phyloP scores from a whole-genome alignment of 2,329 filamentous ascomycete genomes.

The Nothophaeocryptopus gaeumannii region DNA sequence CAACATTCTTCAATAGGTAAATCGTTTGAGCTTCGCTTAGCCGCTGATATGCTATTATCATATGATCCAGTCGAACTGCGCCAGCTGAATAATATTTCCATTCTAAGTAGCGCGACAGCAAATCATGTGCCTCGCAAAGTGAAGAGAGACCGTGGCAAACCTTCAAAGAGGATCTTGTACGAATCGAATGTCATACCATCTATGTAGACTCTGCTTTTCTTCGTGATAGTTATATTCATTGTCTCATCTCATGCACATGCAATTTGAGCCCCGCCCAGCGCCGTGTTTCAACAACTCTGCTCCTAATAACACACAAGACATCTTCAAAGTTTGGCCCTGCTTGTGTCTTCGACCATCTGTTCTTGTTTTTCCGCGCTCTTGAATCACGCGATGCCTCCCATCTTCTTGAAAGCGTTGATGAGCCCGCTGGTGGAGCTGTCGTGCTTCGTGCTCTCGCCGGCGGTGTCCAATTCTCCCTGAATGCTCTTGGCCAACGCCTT shows the following conservation, averaged over 20 bases:
- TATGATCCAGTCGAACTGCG: no score
- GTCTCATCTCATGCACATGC: constrained; percentile 8
- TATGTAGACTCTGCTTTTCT: constrained; percentile 8
- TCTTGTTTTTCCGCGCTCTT: background rate
- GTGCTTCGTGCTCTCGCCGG: constrained; percentile 69
- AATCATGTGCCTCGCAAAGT: no score
- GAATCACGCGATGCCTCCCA: constrained; percentile 39
- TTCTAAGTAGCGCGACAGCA: no score
- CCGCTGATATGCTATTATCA: no score
- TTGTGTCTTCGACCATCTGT: background rate
- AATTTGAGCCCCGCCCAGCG: constrained; percentile 6
- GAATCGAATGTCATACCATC: constrained; percentile 6
- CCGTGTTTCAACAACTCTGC: background rate
- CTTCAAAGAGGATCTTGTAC: no score
- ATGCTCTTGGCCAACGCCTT: constrained; percentile 82
- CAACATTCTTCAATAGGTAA: no score
- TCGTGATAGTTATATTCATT: constrained; percentile 5
- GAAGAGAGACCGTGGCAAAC: no score
- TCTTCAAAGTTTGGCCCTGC: constrained; percentile 12
- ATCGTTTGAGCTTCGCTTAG: no score
- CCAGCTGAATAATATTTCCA: no score
- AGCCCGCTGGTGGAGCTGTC: constrained; percentile 85
- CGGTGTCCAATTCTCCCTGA: constrained; percentile 71
- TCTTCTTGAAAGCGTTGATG: constrained; percentile 89
- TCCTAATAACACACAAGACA: background rate